Evolutionary conservation across 306 rosid species (phyloP).

Genomic region (Trifolium pratense): DNA sequence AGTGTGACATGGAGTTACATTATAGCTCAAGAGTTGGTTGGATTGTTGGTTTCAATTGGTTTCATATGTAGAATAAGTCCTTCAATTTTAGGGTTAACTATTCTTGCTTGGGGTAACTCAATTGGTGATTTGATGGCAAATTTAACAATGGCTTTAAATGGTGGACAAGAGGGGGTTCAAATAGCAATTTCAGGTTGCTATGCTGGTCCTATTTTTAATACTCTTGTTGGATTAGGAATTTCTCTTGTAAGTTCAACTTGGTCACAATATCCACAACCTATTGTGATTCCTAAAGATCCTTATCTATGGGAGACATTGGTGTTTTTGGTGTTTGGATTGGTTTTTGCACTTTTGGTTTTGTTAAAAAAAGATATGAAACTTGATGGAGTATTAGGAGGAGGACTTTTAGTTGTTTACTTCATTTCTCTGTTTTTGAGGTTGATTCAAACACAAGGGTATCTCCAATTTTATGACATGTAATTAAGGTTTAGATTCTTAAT

Average conservation of each 20-base stretch:
- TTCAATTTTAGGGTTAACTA: conserved; percentile 51
- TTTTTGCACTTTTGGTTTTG: conserved; percentile 52
- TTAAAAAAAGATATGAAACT: conserved; percentile 46
- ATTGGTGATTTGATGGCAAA: conserved; percentile 55
- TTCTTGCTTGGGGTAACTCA: conserved; percentile 60
- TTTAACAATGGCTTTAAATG: conserved; percentile 47
- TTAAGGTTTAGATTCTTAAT: conserved; percentile 5
- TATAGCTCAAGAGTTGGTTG: conserved; percentile 51
- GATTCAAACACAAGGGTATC: conserved; percentile 37
- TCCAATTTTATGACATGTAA: conserved; percentile 8
- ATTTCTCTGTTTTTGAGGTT: conserved; percentile 45
- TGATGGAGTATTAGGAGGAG: conserved; percentile 51
- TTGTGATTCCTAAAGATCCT: conserved; percentile 48
- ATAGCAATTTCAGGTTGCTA: conserved; percentile 51
- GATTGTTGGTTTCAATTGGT: conserved; percentile 50
- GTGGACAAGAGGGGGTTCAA: conserved; percentile 55
- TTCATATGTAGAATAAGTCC: conserved; percentile 46
- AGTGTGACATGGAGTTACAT: conserved; percentile 57
- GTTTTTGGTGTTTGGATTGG: conserved; percentile 42
- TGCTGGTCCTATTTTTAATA: conserved; percentile 55
- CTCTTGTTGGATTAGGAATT: conserved; percentile 45
- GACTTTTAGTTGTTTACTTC: conserved; percentile 48
- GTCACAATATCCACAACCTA: conserved; percentile 45
- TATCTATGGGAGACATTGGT: conserved; percentile 51
- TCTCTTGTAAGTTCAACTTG: conserved; percentile 48